Evolutionary conservation across 2,329 filamentous ascomycete species (phyloP), one percentile per base, ranked within the genome.

Genomic region (Xylariales sp.): DNA sequence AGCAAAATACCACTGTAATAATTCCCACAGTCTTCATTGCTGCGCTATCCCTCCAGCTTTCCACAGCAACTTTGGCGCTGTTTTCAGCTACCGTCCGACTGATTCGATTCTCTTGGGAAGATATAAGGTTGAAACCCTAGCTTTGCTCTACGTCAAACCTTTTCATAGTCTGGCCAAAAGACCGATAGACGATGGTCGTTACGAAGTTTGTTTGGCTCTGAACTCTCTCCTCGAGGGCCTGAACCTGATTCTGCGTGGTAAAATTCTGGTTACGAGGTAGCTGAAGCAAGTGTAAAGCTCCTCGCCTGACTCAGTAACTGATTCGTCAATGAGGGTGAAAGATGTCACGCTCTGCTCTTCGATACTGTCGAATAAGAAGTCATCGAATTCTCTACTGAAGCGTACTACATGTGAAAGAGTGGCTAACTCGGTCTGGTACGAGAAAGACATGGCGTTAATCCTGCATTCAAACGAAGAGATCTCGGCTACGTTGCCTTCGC

Each of bases 21-120:
- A 83, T 67, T 0, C 78, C 80, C 28, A 83, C 66, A 1, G 77
- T 79, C 64, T 82, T 83, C 78, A 82, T 81, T 41, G 78, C 76
- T 4, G 74, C 78, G 56, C 74, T 77, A 57, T 81, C 77, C 10
- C 77, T 68, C 57, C 80, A 80, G 52, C 74, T 76, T 9, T 74
- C 73, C 51, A 80, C 73, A 3, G 76, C 76, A 5, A 37, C 32
- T 8, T 42, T 42, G 40, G 40, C 33, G 25, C 28, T 37, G 18
- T 37, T 27, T n/a, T 42, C 33, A 5, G 25, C 40, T 7, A 42
- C 34, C 3, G 24, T 20, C 2, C 27, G 40, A 20, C 33, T 37
- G 10, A 37, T 37, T 20, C 28, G 18, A 14, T 42, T 37, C 33
- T 42, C 33, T n/a, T 42, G 25, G 18, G 33, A 42, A 14, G 40